Evolutionary conservation across 2,329 filamentous ascomycete species (phyloP), one percentile per base, ranked within the genome.

Genomic region (Trichophyton mentagrophytes): DNA sequence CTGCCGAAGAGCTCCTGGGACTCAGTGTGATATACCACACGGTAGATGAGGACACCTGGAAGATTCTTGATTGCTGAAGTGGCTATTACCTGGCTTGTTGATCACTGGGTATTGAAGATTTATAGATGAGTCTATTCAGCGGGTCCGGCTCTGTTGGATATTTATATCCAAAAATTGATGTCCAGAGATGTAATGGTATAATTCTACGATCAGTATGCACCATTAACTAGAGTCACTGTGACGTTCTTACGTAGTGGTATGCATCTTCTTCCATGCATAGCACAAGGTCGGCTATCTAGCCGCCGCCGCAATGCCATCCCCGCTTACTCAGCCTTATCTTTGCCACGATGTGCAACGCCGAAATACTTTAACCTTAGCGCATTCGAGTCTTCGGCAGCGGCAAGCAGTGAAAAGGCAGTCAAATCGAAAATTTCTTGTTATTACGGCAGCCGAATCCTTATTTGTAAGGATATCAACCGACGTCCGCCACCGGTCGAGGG

Each of bases 31-130:
- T 96, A 65, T 99, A 90, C 76, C 89, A 90, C 30, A 99, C 95
- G 8, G 82, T 95, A 61, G 90, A 97, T 74, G 92, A 97, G 69
- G 82, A 89, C 73, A 97, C 92, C 0, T 97, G 89, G 86, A 89
- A 90, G 49, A 78, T 95, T 64, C 77, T 96, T 63, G 89, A 95
- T 62, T 83, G 60, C 49, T 61, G 36, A 44, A 7, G 40, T 25
- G 33, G 25, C 17, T 27, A 25, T 9, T 13, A 9, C 25, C 25
- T 49, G 20, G 33, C 20, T 27, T 22, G 20, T 49, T 27, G 11
- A 11, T 13, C 9, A 27, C 46, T 15, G 20, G 20, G 3, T 27
- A 22, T 27, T 27, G 20, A 22, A 49, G 20, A 13, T 49, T 11
- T 27, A 49, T 49, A 44, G 40, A 44, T 44, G 6, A 17, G 40